These are phyloP conservation scores for Fusarium solani-melongenae DNA, from an alignment of 2,329 filamentous ascomycete genomes.

Conservation along the genomic window DNA sequence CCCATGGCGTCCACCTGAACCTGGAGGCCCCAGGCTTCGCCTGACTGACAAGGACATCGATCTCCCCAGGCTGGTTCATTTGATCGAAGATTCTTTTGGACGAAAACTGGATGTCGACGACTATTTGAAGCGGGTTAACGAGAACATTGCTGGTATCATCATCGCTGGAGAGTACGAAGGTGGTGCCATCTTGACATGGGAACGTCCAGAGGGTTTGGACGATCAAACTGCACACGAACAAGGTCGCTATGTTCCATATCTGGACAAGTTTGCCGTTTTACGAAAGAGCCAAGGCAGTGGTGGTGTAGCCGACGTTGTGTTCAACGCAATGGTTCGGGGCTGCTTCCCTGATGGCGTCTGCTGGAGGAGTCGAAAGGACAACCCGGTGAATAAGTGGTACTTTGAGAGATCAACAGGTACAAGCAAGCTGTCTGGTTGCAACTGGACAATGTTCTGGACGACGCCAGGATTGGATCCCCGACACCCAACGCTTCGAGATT, in stretches of 20 bases:
- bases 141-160: slow-evolving; percentile 88
- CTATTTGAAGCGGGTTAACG: slow-evolving; percentile 84
- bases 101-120: slow-evolving; percentile 84
- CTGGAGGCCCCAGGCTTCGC: slow-evolving; percentile 69
- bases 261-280: slow-evolving; percentile 97
- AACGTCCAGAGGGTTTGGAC: slow-evolving; percentile 72
- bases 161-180: slow-evolving; percentile 98
- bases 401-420: slow-evolving; percentile 90
- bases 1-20: slow-evolving; percentile 75
- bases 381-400: slow-evolving; percentile 99
- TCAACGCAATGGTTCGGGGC: slow-evolving; percentile 91
- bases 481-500: slow-evolving; percentile 70
- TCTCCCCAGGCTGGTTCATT: slow-evolving; percentile 80
- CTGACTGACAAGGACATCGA: slow-evolving; percentile 86
- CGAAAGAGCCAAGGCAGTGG: slow-evolving; percentile 89
- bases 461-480: slow-evolving; percentile 72
- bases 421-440: slow-evolving; percentile 81
- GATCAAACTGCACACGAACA: slow-evolving; percentile 65
- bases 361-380: slow-evolving; percentile 90
- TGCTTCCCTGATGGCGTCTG: slow-evolving; percentile 92
- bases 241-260: slow-evolving; percentile 83
- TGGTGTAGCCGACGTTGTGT: slow-evolving; percentile 94
- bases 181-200: slow-evolving; percentile 94
- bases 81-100: slow-evolving; percentile 95
- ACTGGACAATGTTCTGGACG: slow-evolving; percentile 99